Evolutionary conservation across 2,329 filamentous ascomycete species (phyloP).

Genomic region (Pestalotiopsis fici): DNA sequence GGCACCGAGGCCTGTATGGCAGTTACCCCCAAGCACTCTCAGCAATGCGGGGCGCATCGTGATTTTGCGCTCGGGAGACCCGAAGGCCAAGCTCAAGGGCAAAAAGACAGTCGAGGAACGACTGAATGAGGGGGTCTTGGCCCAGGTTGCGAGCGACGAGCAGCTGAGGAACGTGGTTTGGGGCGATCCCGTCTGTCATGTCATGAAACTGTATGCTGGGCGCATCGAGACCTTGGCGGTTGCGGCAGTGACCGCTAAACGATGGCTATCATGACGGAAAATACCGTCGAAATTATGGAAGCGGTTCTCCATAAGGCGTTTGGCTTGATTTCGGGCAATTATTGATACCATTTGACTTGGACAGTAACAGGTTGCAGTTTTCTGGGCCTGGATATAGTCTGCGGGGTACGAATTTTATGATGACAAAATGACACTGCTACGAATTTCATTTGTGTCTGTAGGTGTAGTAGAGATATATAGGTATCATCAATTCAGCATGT

Average conservation of each 20-base stretch:
- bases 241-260: constrained; percentile 59
- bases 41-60: constrained; percentile 72
- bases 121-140: constrained; percentile 63
- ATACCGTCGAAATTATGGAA: neutral
- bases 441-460: neutral
- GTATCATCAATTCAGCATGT: neutral
- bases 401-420: neutral
- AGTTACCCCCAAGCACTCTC: constrained; percentile 64
- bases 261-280: constrained; percentile 11
- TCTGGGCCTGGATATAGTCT: neutral
- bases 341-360: constrained; percentile 6
- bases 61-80: constrained; percentile 58
- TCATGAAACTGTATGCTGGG: constrained; percentile 76
- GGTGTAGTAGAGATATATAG: neutral
- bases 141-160: constrained; percentile 68
- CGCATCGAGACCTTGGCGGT: constrained; percentile 73
- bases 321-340: neutral
- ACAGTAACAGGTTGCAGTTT: neutral
- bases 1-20: constrained; percentile 52
- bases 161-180: constrained; percentile 72
- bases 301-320: constrained; percentile 1
- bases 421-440: neutral
- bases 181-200: constrained; percentile 79
- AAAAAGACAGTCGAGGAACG: constrained; percentile 51
- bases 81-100: constrained; percentile 35